Percentiles rank a stretch among this genome's conserved stretches.
Evolutionary conservation across 176 grass and related monocot species (phyloP).

Genomic region (Luzula sylvatica): DNA sequence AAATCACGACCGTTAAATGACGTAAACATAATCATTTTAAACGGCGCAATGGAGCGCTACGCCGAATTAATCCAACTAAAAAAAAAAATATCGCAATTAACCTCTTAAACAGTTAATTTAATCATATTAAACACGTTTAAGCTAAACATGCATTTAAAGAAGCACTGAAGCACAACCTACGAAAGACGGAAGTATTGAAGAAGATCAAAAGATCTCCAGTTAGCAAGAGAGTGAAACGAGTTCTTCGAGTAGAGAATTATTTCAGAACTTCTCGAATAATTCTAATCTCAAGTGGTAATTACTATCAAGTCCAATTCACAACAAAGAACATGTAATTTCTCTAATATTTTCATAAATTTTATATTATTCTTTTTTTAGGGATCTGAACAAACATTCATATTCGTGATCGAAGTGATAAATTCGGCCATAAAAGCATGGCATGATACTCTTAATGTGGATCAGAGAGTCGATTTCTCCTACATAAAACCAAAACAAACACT

Average conservation of each 20-base stretch:
- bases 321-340: too few relatives aligned
- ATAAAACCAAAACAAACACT: slow-evolving; percentile 66
- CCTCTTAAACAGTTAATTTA: too few relatives aligned
- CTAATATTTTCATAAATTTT: too few relatives aligned
- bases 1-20: too few relatives aligned
- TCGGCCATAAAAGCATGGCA: slow-evolving; percentile 71
- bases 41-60: too few relatives aligned
- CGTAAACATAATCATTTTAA: too few relatives aligned
- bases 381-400: slow-evolving; percentile 37
- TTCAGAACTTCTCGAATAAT: slow-evolving; percentile 44
- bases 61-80: too few relatives aligned
- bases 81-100: too few relatives aligned
- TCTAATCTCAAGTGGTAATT: slow-evolving; percentile 76
- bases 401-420: slow-evolving; percentile 66
- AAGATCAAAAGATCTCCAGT: slow-evolving; percentile 85
- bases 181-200: slow-evolving; percentile 68
- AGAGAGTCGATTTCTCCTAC: slow-evolving; percentile 73
- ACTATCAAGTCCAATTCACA: too few relatives aligned
- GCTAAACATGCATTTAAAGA: slow-evolving; percentile 67
- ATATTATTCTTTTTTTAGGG: too few relatives aligned
- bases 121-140: too few relatives aligned
- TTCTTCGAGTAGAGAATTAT: slow-evolving; percentile 54
- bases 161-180: slow-evolving; percentile 81
- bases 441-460: slow-evolving; percentile 57
- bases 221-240: slow-evolving; percentile 69